A percentile compares a stretch with the other conserved stretches of the same genome.
phyloP scores from a whole-genome alignment of 192 early-diverging fungal genomes.

The Entomortierella chlamydospora region DNA sequence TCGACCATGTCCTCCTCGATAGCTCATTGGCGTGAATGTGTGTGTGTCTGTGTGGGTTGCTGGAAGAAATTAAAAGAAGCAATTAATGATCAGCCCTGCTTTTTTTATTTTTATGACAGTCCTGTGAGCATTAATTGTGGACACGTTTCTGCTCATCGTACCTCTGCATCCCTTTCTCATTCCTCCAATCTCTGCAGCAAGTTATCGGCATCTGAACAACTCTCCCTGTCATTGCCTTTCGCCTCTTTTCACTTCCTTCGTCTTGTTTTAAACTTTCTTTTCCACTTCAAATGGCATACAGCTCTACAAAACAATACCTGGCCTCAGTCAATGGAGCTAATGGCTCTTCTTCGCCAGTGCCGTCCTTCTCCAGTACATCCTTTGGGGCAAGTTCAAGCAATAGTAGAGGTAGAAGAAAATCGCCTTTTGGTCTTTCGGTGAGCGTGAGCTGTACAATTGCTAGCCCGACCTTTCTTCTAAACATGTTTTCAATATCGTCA shows the following conservation, averaged over 20 bases:
- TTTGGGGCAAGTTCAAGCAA: conserved; percentile 31
- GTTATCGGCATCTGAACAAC: neutral
- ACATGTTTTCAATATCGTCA: neutral
- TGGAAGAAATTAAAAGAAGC: too few relatives aligned
- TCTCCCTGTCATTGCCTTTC: neutral
- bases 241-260: neutral
- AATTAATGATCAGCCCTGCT: too few relatives aligned
- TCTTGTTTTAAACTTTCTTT: neutral
- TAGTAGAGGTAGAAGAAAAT: conserved; percentile 7
- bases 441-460: too few relatives aligned
- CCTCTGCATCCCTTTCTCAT: neutral
- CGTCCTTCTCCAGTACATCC: conserved; percentile 18
- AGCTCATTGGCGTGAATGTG: conserved; percentile 7
- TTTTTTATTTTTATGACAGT: neutral
- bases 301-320: conserved; percentile 42
- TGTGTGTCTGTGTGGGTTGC: too few relatives aligned
- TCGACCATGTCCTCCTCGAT: conserved; percentile 35
- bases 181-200: neutral
- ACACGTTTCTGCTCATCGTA: too few relatives aligned
- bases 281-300: conserved; percentile 24
- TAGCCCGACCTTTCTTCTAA: neutral
- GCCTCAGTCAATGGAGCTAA: conserved; percentile 48
- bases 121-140: too few relatives aligned
- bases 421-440: neutral
- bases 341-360: conserved; percentile 32